Percentiles rank a stretch among this genome's conserved stretches.
phyloP scores from a whole-genome alignment of 148 eudicot genomes.

The Chenopodium formosanum region DNA sequence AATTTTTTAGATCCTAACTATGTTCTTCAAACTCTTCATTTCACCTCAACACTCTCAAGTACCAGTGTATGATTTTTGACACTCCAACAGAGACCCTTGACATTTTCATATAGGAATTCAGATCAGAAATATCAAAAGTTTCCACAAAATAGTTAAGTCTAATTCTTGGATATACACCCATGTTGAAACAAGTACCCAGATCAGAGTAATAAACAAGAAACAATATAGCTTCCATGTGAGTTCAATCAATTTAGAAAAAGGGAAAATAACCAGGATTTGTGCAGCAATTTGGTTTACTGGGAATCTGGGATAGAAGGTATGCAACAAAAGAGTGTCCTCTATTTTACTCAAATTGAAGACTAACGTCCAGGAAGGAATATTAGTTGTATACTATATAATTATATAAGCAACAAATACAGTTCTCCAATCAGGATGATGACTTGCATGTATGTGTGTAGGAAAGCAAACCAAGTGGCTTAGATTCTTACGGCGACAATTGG shows the following conservation, averaged over 20 bases:
- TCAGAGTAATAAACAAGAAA: neutral
- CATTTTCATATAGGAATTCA: neutral
- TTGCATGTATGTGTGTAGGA: neutral
- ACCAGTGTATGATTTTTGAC: neutral
- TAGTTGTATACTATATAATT: neutral
- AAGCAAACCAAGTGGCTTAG: neutral
- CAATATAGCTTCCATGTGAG: neutral
- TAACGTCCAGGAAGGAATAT: neutral
- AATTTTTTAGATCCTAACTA: neutral
- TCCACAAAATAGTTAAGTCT: neutral
- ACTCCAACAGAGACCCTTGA: neutral
- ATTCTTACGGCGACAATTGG: neutral
- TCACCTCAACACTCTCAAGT: neutral
- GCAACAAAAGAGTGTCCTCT: neutral
- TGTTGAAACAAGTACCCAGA: neutral
- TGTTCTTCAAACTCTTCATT: neutral
- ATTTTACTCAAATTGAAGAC: neutral
- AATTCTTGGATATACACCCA: neutral
- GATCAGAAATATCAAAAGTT: neutral
- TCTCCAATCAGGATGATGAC: neutral
- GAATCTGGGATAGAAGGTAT: neutral
- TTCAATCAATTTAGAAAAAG: neutral
- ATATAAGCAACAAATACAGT: neutral
- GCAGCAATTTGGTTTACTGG: neutral
- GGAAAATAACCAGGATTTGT: neutral